Percentiles rank a stretch among this genome's conserved stretches.
Evolutionary conservation across 768 basidiomycete genomes (phyloP).

Genomic region (Exidia glandulosa): DNA sequence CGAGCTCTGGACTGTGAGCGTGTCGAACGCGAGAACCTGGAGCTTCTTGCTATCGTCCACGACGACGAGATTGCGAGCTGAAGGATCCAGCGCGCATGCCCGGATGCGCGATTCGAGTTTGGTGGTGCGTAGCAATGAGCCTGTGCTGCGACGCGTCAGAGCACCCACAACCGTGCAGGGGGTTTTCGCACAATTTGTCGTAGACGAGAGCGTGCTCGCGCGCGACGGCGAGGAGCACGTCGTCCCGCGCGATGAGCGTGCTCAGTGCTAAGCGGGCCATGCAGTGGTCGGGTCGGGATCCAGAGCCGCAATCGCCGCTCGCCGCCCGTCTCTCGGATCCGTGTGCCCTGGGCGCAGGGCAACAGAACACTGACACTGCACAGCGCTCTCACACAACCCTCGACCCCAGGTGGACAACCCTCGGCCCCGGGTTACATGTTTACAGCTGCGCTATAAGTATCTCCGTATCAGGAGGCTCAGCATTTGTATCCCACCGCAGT

Average conservation of each 20-base stretch:
- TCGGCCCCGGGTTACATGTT: too few relatives aligned
- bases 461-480: too few relatives aligned
- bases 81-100: conserved; percentile 41
- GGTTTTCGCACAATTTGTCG: not conserved
- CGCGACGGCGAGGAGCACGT: not conserved
- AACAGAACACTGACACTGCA: too few relatives aligned
- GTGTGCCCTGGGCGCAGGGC: too few relatives aligned
- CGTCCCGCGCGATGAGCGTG: not conserved
- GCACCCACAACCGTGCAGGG: not conserved
- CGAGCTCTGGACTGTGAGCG: conserved; percentile 43
- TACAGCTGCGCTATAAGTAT: too few relatives aligned
- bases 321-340: too few relatives aligned
- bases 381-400: too few relatives aligned
- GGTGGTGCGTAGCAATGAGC: conserved; percentile 16
- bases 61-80: conserved; percentile 42
- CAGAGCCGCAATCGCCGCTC: too few relatives aligned
- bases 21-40: conserved; percentile 58
- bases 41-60: conserved; percentile 73
- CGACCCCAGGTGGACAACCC: too few relatives aligned
- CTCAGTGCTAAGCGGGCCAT: not conserved
- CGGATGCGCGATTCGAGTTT: conserved; percentile 27
- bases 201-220: not conserved
- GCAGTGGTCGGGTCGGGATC: too few relatives aligned
- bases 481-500: too few relatives aligned
- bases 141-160: conserved; percentile 31